Base-by-base conservation (phyloP, 2,329 filamentous ascomycete species). In the Metarhizium guizhouense region DNA sequence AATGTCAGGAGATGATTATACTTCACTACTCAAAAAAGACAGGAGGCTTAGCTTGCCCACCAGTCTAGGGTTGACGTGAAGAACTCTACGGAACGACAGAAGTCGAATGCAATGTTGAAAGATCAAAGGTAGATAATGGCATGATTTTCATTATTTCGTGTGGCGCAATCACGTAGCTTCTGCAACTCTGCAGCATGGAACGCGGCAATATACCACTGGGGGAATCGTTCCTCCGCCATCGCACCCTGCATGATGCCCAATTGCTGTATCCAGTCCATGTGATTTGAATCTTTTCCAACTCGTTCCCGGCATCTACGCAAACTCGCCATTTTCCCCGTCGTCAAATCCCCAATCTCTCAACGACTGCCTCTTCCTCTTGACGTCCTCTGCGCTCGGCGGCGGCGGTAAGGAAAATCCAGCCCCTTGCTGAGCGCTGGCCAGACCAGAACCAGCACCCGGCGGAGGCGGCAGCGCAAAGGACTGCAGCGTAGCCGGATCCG, bases 251-350 rank as follows among this genome's bases (percentile, higher is more conserved):
- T 25, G 14, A 16, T 20, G 47, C 25, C 36, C 18, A 47, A n/a
- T 56, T 50, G 45, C 51, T 45, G 25, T 53, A 56, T 53, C 36
- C 34, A 53, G 54, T 45, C 29, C 42, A 56, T 32, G 13, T 53
- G 38, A 51, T 32, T 34, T n/a, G 7, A 6, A 36, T 50, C n/a
- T 25, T 25, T 50, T 13, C 42, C 18, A 18, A n/a, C 40, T 14
- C 20, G 18, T 6, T 20, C 32, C 16, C 20, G 38, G 43, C 29
- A 32, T 43, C 57, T 59, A 84, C 51, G 80, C 80, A 73, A 95
- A 95, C 71, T 95, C 90, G 20, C 89, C 90, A 79, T 91, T 92
- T 66, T 93, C 87, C 1, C 90, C 90, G 67, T 95, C 88, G 65
- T 95, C 90, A 64, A 94, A 94, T 0, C 89, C 89, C 60, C 93